phyloP scores from a whole-genome alignment of 371 early-diverging fungal genomes.

The Cokeromyces recurvatus region DNA sequence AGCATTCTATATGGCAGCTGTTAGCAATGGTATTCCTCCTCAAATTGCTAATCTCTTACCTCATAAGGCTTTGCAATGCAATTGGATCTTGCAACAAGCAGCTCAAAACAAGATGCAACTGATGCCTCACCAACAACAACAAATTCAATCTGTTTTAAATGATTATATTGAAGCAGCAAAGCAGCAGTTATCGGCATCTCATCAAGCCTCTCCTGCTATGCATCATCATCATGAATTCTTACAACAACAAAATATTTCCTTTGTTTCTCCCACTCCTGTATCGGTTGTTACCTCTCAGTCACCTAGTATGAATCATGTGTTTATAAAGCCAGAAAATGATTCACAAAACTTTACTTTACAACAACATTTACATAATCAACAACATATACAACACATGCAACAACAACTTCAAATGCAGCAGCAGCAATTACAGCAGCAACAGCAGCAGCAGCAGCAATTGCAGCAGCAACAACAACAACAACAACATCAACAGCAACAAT shows the following conservation, averaged over 20 bases:
- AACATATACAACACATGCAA: constrained; percentile 9
- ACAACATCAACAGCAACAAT: constrained; percentile 4
- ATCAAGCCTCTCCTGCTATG: too few species aligned
- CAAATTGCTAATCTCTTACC: constrained; percentile 29
- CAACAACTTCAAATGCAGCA: constrained; percentile 10
- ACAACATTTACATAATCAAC: constrained; percentile 4
- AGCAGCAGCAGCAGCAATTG: constrained; percentile 11
- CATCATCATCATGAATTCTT: constrained; percentile 3
- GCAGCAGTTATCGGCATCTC: constrained; percentile 12
- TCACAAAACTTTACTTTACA: not conserved
- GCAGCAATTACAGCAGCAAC: constrained; percentile 5
- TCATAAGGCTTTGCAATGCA: constrained; percentile 28
- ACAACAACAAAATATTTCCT: not conserved
- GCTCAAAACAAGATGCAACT: constrained; percentile 21
- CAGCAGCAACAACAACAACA: constrained; percentile 9
- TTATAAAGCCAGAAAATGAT: not conserved
- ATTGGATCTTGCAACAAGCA: constrained; percentile 29
- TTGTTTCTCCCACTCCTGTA: not conserved
- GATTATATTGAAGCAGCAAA: constrained; percentile 20
- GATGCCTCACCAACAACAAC: constrained; percentile 22
- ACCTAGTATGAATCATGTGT: not conserved
- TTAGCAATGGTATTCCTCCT: constrained; percentile 27
- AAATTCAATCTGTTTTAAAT: constrained; percentile 18
- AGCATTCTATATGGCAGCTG: constrained; percentile 27
- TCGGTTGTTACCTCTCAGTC: too few species aligned